Evolutionary conservation across 345 rosid genomes (phyloP).

Genomic region (Theobroma cacao): DNA sequence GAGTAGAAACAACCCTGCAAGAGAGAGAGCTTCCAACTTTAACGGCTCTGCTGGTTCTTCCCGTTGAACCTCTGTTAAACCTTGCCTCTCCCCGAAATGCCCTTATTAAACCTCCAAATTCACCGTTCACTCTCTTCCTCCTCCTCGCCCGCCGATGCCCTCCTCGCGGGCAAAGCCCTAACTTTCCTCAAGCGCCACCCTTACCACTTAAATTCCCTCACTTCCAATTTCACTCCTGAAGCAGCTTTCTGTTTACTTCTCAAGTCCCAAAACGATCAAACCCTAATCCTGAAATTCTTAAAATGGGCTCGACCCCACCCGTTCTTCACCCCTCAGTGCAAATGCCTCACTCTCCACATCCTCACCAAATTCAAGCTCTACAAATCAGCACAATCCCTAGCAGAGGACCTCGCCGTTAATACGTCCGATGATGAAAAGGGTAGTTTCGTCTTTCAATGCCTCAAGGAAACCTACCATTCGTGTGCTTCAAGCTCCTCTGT

Average conservation of each 20-base stretch:
- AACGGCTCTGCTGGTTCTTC: background rate
- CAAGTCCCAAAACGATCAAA: constrained; percentile 57
- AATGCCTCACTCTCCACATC: constrained; percentile 73
- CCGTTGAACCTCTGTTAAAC: background rate
- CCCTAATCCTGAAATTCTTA: constrained; percentile 54
- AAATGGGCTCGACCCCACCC: constrained; percentile 61
- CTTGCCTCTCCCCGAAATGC: constrained; percentile 37
- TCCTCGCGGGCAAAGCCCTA: constrained; percentile 60
- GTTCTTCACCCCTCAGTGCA: constrained; percentile 69
- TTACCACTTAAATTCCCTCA: constrained; percentile 49
- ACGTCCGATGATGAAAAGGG: constrained; percentile 41
- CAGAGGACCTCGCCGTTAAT: constrained; percentile 55
- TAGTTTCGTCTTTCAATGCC: constrained; percentile 49
- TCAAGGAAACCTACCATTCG: constrained; percentile 54
- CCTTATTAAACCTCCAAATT: constrained; percentile 34
- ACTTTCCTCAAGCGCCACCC: constrained; percentile 61
- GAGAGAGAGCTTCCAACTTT: background rate
- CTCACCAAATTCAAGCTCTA: constrained; percentile 82
- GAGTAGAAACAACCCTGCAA: background rate
- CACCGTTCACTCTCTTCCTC: constrained; percentile 34
- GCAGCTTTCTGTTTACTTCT: constrained; percentile 62
- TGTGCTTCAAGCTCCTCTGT: constrained; percentile 80
- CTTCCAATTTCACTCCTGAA: constrained; percentile 63
- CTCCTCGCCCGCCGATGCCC: constrained; percentile 36
- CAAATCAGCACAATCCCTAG: constrained; percentile 65